A percentile compares a stretch with the other conserved stretches of the same genome.
These are phyloP conservation scores for Gliomastix tumulicola DNA, from an alignment of 2,329 filamentous ascomycete species.

Conservation along the genomic window DNA sequence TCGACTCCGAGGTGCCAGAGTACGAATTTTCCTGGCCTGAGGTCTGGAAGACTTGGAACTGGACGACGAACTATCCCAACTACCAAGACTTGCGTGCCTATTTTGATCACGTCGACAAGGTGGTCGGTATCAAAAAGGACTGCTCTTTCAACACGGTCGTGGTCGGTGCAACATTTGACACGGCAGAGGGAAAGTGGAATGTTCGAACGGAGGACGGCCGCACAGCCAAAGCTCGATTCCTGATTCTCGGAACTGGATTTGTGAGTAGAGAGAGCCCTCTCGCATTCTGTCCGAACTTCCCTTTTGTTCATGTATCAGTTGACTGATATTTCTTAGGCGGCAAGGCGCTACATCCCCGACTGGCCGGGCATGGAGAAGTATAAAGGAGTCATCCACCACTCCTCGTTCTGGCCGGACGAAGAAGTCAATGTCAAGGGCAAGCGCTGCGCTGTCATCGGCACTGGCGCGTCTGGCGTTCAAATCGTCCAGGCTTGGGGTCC, in stretches of 20 bases:
- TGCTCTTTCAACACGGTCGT: slow-evolving; percentile 50
- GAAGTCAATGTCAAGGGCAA: slow-evolving; percentile 51
- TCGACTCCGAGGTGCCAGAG: slow-evolving; percentile 45
- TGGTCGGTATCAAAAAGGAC: slow-evolving; percentile 48
- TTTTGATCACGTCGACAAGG: slow-evolving; percentile 52
- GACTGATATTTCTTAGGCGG: slow-evolving; percentile 25
- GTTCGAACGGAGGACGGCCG: slow-evolving; percentile 43
- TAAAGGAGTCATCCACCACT: slow-evolving; percentile 52
- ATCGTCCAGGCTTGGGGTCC: slow-evolving; percentile 54
- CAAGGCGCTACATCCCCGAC: slow-evolving; percentile 53
- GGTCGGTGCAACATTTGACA: slow-evolving; percentile 42
- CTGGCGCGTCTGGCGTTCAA: slow-evolving; percentile 58
- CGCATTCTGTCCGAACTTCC: not conserved
- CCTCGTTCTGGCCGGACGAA: slow-evolving; percentile 53
- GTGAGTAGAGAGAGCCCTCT: slow-evolving; percentile 12
- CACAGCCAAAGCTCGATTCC: slow-evolving; percentile 38
- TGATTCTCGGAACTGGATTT: slow-evolving; percentile 48
- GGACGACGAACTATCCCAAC: slow-evolving; percentile 43
- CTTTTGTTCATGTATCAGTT: not conserved
- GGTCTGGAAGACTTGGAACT: slow-evolving; percentile 49
- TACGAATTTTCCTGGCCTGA: slow-evolving; percentile 48
- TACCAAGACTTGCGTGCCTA: slow-evolving; percentile 46
- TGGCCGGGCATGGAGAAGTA: slow-evolving; percentile 54
- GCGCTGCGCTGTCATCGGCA: slow-evolving; percentile 55
- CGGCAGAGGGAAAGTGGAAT: slow-evolving; percentile 36